A percentile compares a stretch with the other conserved stretches of the same genome.
Evolutionary conservation across 495 filamentous ascomycete species (phyloP).

Genomic region (Neurospora tetraspora): DNA sequence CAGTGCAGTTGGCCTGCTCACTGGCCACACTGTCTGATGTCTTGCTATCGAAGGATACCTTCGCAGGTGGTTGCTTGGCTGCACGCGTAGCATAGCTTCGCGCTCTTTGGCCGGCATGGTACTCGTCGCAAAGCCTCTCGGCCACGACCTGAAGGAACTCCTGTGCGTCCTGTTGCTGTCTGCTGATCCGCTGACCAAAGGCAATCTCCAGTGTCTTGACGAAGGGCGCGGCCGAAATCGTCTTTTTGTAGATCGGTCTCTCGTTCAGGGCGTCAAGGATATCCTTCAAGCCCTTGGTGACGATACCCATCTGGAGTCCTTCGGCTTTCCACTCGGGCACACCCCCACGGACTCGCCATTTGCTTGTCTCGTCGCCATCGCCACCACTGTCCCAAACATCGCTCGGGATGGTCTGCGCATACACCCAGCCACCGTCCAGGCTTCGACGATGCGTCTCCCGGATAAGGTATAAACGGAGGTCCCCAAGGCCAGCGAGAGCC

Average conservation of each 20-base stretch:
- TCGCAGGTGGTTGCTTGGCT: background rate
- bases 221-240: conserved; percentile 75
- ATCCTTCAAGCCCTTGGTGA: conserved; percentile 83
- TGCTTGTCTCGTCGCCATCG: background rate
- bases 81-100: conserved; percentile 32
- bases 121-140: conserved; percentile 86
- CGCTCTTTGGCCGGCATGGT: conserved; percentile 71
- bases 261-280: conserved; percentile 92
- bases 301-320: conserved; percentile 66
- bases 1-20: background rate
- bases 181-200: conserved; percentile 80
- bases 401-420: conserved; percentile 46
- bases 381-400: conserved; percentile 8
- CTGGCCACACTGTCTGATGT: background rate
- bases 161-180: conserved; percentile 97
- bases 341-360: conserved; percentile 26
- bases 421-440: conserved; percentile 64
- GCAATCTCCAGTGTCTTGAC: conserved; percentile 72
- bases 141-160: conserved; percentile 92
- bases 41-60: background rate
- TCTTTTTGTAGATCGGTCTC: conserved; percentile 86
- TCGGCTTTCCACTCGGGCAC: conserved; percentile 56
- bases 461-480: conserved; percentile 84
- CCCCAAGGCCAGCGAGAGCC: conserved; percentile 85
- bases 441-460: conserved; percentile 73